Evolutionary conservation across 441 rosid genomes (phyloP).

Genomic region (Corymbia citriodora): DNA sequence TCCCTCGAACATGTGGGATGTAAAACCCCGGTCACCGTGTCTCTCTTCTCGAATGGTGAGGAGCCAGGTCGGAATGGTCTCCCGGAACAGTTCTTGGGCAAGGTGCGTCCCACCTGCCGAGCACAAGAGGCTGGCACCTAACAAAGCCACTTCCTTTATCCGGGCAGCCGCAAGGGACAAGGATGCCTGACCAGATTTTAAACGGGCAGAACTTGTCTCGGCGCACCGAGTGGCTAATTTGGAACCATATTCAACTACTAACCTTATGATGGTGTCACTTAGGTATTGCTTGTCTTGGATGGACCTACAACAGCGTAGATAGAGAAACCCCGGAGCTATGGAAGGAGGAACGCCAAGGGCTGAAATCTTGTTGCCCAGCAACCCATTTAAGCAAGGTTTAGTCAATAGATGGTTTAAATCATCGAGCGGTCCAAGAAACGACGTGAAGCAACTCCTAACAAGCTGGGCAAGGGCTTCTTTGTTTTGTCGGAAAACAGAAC

Average conservation of each 20-base stretch:
- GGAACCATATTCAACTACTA: constrained; percentile 49
- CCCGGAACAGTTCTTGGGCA: constrained; percentile 36
- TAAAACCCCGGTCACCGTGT: constrained; percentile 15
- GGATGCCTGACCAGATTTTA: constrained; percentile 42
- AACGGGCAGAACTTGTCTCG: constrained; percentile 16
- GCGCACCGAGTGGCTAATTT: constrained; percentile 29
- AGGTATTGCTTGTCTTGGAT: constrained; percentile 30
- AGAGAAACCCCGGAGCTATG: constrained; percentile 55
- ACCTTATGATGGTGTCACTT: constrained; percentile 30
- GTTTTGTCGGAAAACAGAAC: constrained; percentile 42
- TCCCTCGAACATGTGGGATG: constrained; percentile 36
- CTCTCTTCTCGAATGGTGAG: constrained; percentile 28
- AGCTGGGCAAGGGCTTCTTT: constrained; percentile 50
- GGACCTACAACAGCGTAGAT: constrained; percentile 42
- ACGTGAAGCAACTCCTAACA: constrained; percentile 54
- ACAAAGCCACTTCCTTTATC: constrained; percentile 48
- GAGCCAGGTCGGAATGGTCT: constrained; percentile 55
- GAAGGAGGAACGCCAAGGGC: constrained; percentile 16
- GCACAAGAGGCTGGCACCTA: constrained; percentile 52
- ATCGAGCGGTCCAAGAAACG: constrained; percentile 34
- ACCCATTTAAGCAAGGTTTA: constrained; percentile 29
- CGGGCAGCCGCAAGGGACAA: constrained; percentile 33
- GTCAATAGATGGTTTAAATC: constrained; percentile 22
- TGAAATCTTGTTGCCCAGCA: constrained; percentile 36
- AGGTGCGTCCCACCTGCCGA: constrained; percentile 42